Percentiles rank a stretch among this genome's conserved stretches.
Evolutionary conservation across 2,329 filamentous ascomycete species (phyloP).

Genomic region (Penicillium palitans): DNA sequence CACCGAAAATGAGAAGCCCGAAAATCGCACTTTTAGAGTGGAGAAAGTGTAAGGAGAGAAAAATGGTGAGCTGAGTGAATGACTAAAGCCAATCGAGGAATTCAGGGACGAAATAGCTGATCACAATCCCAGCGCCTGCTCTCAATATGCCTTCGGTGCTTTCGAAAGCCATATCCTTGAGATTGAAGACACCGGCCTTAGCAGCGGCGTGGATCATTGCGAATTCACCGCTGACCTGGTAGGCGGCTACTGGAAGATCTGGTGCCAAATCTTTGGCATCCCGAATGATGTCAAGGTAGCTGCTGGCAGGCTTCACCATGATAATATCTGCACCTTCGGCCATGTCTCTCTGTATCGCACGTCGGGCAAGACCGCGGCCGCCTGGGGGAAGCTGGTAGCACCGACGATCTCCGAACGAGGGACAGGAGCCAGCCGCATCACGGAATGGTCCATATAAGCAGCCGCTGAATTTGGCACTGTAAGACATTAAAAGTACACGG

Average conservation of each 20-base stretch:
- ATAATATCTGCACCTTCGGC: constrained; percentile 94
- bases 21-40: constrained; percentile 10
- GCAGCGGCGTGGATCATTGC: constrained; percentile 97
- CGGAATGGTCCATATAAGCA: constrained; percentile 97
- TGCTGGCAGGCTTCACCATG: constrained; percentile 97
- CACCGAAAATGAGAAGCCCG: not conserved
- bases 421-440: constrained; percentile 86
- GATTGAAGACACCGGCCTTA: constrained; percentile 92
- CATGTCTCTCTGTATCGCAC: constrained; percentile 88
- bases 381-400: constrained; percentile 97
- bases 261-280: constrained; percentile 93
- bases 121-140: constrained; percentile 87
- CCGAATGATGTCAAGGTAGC: constrained; percentile 95
- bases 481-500: constrained; percentile 91
- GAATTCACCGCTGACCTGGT: constrained; percentile 95
- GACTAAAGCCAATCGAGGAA: constrained; percentile 62
- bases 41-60: not conserved
- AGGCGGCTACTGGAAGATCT: constrained; percentile 90
- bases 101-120: constrained; percentile 91
- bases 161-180: constrained; percentile 93
- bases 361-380: constrained; percentile 83
- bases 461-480: constrained; percentile 95
- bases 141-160: constrained; percentile 89
- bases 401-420: constrained; percentile 88
- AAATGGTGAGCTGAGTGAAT: not conserved